Evolutionary conservation across 768 basidiomycete genomes (phyloP), one percentile per base, ranked within the genome.

Genomic region (Mycena vulgaris): DNA sequence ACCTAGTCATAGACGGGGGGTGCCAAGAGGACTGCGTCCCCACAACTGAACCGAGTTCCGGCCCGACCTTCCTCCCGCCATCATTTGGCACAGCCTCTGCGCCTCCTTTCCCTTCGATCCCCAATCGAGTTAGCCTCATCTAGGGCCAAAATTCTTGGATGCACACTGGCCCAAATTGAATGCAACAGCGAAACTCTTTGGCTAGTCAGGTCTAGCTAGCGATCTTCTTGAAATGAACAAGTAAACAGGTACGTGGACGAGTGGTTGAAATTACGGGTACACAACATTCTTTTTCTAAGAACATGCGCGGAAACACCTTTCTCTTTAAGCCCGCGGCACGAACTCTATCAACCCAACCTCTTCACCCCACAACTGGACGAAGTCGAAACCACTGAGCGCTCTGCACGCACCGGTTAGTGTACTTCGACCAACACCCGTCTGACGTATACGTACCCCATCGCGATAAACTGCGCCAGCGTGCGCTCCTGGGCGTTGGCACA

Each of bases 401-500:
- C 68, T 65, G 57, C 19, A 21, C 59, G 31, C 25, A 25, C 25
- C 40, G 56, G 37, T 7, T 16, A 61, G 35, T 19, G 9, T 27
- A 3, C n/a, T 1, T 28, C 30, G 5, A 5, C 3, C 14, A 42
- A 49, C 72, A 13, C 75, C 17, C 17, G n/a, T 13, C 33, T 6
- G 33, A 35, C 6, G 33, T 13, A 35, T 5, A 59, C 57, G 5
- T 13, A 73, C 71, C 81, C 83, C 6, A 87, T 66, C 1, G 79
- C 65, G 11, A 83, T 78, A 55, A 83, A 85, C 5, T 86, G 82
- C 3, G 81, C 69, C 16, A 88, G 55, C 0, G 81, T 83, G 7
- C 87, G 82, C 66, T 87, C 86, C 70, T 83, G 80, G 9, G 80
- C 74, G 55, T 88, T 86, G 17, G 83, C 73, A 16, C 80, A 28